Evolutionary conservation across 306 rosid species (phyloP).

Genomic region (Ziziphus jujuba): DNA sequence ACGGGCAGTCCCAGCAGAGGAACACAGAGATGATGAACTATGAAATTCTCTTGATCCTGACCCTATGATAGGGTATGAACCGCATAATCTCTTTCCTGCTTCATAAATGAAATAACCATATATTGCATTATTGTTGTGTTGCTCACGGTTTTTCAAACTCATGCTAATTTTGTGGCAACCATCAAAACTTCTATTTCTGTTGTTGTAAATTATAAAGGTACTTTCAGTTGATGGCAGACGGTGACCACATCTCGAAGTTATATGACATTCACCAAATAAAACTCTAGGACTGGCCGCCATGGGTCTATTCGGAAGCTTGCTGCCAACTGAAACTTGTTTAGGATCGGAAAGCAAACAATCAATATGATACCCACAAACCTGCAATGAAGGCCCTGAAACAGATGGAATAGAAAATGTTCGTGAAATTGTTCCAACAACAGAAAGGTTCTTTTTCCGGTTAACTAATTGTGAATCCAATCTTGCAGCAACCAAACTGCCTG

Average conservation of each 20-base stretch:
- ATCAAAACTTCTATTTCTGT: constrained; percentile 30
- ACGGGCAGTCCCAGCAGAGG: constrained; percentile 66
- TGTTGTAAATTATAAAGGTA: constrained; percentile 25
- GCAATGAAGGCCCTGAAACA: constrained; percentile 65
- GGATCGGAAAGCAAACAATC: constrained; percentile 46
- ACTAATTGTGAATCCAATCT: constrained; percentile 45
- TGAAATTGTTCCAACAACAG: constrained; percentile 69
- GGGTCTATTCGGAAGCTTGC: constrained; percentile 35
- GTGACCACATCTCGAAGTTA: constrained; percentile 28
- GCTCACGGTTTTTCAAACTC: constrained; percentile 61
- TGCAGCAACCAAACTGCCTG: constrained; percentile 42
- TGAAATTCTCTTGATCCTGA: constrained; percentile 60
- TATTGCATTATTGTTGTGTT: constrained; percentile 45
- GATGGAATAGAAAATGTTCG: constrained; percentile 71
- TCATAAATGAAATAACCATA: constrained; percentile 65
- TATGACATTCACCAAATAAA: constrained; percentile 41
- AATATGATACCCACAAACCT: constrained; percentile 68
- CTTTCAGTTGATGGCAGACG: constrained; percentile 25
- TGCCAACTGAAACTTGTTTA: constrained; percentile 30
- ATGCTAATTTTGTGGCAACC: constrained; percentile 56
- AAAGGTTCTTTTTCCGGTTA: constrained; percentile 46
- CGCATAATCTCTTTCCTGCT: constrained; percentile 53
- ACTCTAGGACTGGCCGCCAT: constrained; percentile 70
- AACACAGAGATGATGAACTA: constrained; percentile 47
- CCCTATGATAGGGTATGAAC: constrained; percentile 29